Base-by-base conservation (phyloP, 148 eudicot species). In the Vaccinium vitisidaea region DNA sequence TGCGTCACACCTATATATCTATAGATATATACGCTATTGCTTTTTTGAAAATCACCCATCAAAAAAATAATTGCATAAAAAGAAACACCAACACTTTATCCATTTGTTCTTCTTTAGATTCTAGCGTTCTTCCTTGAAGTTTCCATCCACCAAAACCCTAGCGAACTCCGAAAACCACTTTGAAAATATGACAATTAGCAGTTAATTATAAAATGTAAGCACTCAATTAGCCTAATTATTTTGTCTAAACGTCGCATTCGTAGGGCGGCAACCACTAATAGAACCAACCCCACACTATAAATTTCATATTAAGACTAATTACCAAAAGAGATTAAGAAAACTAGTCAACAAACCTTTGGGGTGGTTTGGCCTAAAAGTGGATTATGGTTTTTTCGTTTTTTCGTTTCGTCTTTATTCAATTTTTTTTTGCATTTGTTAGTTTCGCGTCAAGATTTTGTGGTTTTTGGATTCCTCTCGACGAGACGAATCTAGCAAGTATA, bases 121-220 rank as follows among this genome's bases (percentile, higher is more conserved):
- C 74, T 69, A 12, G 39, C 18, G 19, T 12, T 46, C n/a, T 81
- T 49, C 67, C 56, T 65, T 25, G 23, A 67, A 65, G 77, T 82
- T 82, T 69, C 84, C 84, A 80, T 69, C 77, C 19, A 82, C 84
- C 77, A 67, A 67, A 63, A 50, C 61, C 30, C 46, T 16, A 39
- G 39, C 9, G 23, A 61, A 61, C 39, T 58, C 25, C 1, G 10
- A 50, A 58, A 61, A 80, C 6, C 12, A 80, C 12, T 27, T 69
- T 39, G 25, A 7, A 43, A 25, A 25, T 16, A 19, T 39, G 23
- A 23, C 5, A 82, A 82, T 69, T 53, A 69, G 50, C n/a, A 67
- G 49, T 50, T 67, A 19, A 82, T 12, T 50, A 82, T 50, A 27
- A 1, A 65, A 81, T 25, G 74, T 14, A 48, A 82, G 49, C 61